These are phyloP conservation scores for Saccharomycopsis fermentans DNA, from an alignment of 805 yeast genomes.

Conservation along the genomic window DNA sequence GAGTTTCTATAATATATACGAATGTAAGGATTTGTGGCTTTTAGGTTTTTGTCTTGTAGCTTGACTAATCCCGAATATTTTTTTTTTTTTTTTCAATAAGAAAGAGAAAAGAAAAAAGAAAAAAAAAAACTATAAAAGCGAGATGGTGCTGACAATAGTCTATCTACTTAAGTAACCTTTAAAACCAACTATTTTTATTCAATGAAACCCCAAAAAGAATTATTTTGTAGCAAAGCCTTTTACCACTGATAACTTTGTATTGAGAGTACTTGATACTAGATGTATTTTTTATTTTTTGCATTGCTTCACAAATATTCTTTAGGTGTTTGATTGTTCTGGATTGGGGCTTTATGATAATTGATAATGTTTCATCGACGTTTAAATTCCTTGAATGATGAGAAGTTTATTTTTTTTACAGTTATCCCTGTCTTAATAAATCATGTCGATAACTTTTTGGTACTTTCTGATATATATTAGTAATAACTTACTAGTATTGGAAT, in stretches of 20 bases:
- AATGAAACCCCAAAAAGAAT: too few relatives aligned
- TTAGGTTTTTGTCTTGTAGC: neutral
- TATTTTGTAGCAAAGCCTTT: too few relatives aligned
- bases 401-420: slow-evolving; percentile 49
- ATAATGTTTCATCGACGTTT: neutral
- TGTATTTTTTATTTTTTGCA: neutral
- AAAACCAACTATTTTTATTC: too few relatives aligned
- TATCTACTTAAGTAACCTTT: too few relatives aligned
- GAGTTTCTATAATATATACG: neutral
- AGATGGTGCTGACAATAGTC: neutral
- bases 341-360: neutral
- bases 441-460: slow-evolving; percentile 47
- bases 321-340: too few relatives aligned
- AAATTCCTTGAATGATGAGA: slow-evolving; percentile 41
- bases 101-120: neutral
- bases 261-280: neutral
- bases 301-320: too few relatives aligned
- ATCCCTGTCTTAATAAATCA: slow-evolving; percentile 75
- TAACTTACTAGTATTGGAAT: neutral
- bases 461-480: slow-evolving; percentile 4
- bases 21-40: neutral
- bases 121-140: neutral
- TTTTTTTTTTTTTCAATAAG: neutral
- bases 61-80: neutral
- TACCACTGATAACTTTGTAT: neutral